Base-by-base conservation (phyloP, 768 basidiomycete genomes). In the Russula lepida region DNA sequence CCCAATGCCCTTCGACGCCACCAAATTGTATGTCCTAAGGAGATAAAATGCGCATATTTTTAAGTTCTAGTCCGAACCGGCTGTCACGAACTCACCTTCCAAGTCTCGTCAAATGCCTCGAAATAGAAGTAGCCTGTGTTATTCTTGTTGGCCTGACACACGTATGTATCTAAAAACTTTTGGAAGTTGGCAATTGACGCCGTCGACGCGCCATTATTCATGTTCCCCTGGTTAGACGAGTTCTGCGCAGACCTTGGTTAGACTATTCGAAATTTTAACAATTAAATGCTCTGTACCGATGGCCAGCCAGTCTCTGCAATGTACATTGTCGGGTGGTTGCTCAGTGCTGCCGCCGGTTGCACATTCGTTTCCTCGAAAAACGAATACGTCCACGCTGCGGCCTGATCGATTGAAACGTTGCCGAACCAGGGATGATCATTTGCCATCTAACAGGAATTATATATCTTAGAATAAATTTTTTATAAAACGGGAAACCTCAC, bases 391-490 rank as follows among this genome's bases (percentile, higher is more conserved):
- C 95, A 99, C 6, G 66, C 80, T 0, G 94, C 89, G 0, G 88
- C 85, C 4, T 80, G 67, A 5, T 81, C 71, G 27, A 86, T 83
- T 8, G 81, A 78, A 27, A 86, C 80, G 66, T 87, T 84, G n/a
- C 88, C 95, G 70, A 97, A 98, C 92, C 91, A 94, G 3, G 93
- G 85, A 69, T 95, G 93, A 7, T 93, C 91, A 64, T 97, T 95
- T 6, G 91, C 81, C 87, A 94, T 82, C 85, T 88, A 61, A 63
- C 68, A 85, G 83, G 56, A 86, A 88, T 67, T 84, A 89, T 68
- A 88, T 84, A 47, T 47, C 46, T 78, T n/a, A 4, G 74, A 76
- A 43, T 71, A 70, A 6, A 92, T 74, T n/a, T 94, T 81, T 63
- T 79, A 64, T 6, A 74, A 51, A 43, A 28, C 51, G 62, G 47